Percentiles rank a stretch among this genome's conserved stretches.
These are phyloP conservation scores for Coelastrella sp. DNA, from an alignment of 139 green algal genomes.

Conservation along the genomic window DNA sequence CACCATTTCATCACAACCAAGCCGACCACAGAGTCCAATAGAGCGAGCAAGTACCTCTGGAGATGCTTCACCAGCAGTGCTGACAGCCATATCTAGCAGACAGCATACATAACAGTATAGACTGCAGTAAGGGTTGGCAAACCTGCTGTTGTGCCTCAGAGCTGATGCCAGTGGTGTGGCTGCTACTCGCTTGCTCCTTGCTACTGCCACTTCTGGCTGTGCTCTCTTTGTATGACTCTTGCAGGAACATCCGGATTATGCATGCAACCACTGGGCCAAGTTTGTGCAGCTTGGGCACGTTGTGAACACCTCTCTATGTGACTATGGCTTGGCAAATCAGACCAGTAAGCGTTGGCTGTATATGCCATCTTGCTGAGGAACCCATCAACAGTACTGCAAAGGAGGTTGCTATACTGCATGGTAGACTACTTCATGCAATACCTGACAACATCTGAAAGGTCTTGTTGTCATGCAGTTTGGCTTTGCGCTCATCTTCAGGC, in stretches of 20 bases:
- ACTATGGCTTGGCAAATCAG: no score
- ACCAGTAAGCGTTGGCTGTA: no score
- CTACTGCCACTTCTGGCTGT: no score
- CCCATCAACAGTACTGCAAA: background rate
- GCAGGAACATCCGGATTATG: no score
- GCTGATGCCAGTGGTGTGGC: background rate
- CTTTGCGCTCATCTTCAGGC: background rate
- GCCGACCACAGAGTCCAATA: constrained; percentile 7
- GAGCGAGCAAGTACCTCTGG: constrained; percentile 9
- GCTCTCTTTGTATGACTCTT: no score
- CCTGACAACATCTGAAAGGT: constrained; percentile 46
- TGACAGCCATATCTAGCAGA: constrained; percentile 34
- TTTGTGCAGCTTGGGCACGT: no score
- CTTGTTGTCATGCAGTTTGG: background rate
- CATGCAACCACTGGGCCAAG: no score
- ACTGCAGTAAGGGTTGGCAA: background rate
- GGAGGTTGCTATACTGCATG: background rate
- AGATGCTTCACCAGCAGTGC: background rate
- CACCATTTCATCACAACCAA: constrained; percentile 37
- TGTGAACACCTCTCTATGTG: no score
- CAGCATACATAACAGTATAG: background rate
- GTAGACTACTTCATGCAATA: background rate
- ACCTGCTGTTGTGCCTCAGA: background rate
- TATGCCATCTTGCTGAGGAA: background rate
- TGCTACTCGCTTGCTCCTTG: no score